Conservation (phyloP, 257 asterid genomes). For the Solanum chilense region DNA sequence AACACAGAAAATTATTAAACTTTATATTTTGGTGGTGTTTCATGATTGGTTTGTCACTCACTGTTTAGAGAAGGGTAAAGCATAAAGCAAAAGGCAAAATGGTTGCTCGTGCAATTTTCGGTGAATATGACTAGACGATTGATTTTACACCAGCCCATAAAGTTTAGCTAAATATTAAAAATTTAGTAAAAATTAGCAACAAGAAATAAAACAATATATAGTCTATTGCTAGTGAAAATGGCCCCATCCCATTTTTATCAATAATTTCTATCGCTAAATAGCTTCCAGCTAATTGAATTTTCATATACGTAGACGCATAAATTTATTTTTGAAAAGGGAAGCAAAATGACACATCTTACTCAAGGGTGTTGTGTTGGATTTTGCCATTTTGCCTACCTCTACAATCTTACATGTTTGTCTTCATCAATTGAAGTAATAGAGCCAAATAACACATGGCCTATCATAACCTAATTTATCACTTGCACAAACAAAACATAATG, state of each 20-base stretch:
- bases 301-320: neutral
- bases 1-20: neutral
- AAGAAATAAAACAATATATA: neutral
- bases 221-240: neutral
- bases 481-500: neutral
- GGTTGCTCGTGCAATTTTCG: neutral
- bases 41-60: neutral
- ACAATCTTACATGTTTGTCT: neutral
- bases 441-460: neutral
- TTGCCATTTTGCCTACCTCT: neutral
- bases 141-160: constrained; percentile 1
- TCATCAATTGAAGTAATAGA: neutral
- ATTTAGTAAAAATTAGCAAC: neutral
- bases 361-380: neutral
- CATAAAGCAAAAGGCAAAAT: neutral
- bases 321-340: neutral
- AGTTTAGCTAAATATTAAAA: neutral
- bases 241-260: neutral
- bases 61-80: neutral
- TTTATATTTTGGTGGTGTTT: neutral
- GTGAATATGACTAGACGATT: constrained; percentile 2
- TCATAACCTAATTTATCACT: neutral
- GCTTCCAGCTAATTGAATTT: neutral
- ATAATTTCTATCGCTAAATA: neutral
- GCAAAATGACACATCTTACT: neutral